phyloP scores from a whole-genome alignment of 768 basidiomycete genomes.

The Mycena leptocephala region DNA sequence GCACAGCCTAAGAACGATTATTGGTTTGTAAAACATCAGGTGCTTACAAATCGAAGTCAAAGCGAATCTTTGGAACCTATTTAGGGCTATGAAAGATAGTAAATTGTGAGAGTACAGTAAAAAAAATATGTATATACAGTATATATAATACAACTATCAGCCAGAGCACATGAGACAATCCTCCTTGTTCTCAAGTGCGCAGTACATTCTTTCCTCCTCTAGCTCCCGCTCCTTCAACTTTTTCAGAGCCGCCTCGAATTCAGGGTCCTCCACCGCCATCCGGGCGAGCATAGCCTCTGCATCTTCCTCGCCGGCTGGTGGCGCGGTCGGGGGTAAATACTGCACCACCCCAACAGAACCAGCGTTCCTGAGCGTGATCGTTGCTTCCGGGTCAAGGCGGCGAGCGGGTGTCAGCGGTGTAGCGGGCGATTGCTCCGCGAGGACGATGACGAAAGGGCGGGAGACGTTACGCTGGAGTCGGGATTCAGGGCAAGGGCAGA shows the following conservation, averaged over 20 bases:
- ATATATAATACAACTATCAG: slow-evolving; percentile 44
- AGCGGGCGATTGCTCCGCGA: slow-evolving; percentile 30
- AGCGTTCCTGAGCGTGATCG: slow-evolving; percentile 9
- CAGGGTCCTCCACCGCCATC: slow-evolving; percentile 76
- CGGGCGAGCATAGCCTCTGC: slow-evolving; percentile 64
- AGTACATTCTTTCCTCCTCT: slow-evolving; percentile 86
- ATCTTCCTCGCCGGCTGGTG: slow-evolving; percentile 45
- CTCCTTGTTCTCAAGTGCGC: slow-evolving; percentile 95
- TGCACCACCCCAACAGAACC: background rate
- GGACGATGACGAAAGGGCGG: slow-evolving; percentile 48
- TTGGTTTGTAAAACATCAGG: too few relatives aligned
- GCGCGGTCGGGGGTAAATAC: slow-evolving; percentile 13
- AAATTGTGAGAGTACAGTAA: background rate
- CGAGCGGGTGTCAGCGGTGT: slow-evolving; percentile 25
- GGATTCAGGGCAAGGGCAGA: slow-evolving; percentile 40
- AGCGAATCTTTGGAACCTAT: background rate
- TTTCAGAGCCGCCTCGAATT: slow-evolving; percentile 85
- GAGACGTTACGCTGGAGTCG: slow-evolving; percentile 50
- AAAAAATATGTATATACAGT: background rate
- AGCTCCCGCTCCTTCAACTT: slow-evolving; percentile 80
- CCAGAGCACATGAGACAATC: slow-evolving; percentile 95
- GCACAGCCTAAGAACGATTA: background rate
- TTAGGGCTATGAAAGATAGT: background rate
- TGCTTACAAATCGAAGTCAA: background rate
- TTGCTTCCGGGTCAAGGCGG: background rate